Evolutionary conservation across 2,329 filamentous ascomycete species (phyloP).

Genomic region (Periconia sp.): DNA sequence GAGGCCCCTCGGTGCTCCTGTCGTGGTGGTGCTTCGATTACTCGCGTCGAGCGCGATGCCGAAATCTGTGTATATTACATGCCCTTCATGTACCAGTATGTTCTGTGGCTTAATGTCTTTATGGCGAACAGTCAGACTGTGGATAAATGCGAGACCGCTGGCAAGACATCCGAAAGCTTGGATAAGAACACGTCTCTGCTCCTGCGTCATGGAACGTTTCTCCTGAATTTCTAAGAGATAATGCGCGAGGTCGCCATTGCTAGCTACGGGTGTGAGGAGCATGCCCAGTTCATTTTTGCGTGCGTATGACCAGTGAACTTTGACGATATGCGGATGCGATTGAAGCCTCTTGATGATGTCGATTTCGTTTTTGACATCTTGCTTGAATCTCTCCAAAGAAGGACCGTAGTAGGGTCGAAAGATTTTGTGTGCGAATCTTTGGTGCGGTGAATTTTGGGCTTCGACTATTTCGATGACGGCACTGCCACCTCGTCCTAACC

Average conservation of each 20-base stretch:
- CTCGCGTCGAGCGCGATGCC: conserved; percentile 16
- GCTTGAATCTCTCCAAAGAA: not conserved
- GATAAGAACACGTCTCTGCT: not conserved
- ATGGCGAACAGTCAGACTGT: conserved; percentile 17
- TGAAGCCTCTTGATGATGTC: conserved; percentile 12
- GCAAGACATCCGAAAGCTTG: conserved; percentile 19
- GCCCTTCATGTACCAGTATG: conserved; percentile 16
- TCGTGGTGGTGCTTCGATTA: conserved; percentile 10
- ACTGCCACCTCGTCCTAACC: not conserved
- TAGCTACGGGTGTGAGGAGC: conserved; percentile 20
- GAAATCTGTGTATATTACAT: conserved; percentile 22
- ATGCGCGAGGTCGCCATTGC: conserved; percentile 18
- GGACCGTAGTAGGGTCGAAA: not conserved
- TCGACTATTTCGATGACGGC: not conserved
- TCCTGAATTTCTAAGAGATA: conserved; percentile 13
- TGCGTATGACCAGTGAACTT: conserved; percentile 15
- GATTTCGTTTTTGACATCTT: conserved; percentile 10
- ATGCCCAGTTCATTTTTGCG: conserved; percentile 7
- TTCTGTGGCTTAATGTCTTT: conserved; percentile 26
- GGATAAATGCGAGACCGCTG: conserved; percentile 18
- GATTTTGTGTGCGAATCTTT: not conserved
- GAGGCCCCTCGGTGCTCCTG: conserved; percentile 6
- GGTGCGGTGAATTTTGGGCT: not conserved
- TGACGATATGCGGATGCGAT: conserved; percentile 15
- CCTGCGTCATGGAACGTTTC: not conserved